These are phyloP conservation scores for Hemileccinum impolitum DNA, from an alignment of 768 basidiomycete genomes.

Conservation along the genomic window DNA sequence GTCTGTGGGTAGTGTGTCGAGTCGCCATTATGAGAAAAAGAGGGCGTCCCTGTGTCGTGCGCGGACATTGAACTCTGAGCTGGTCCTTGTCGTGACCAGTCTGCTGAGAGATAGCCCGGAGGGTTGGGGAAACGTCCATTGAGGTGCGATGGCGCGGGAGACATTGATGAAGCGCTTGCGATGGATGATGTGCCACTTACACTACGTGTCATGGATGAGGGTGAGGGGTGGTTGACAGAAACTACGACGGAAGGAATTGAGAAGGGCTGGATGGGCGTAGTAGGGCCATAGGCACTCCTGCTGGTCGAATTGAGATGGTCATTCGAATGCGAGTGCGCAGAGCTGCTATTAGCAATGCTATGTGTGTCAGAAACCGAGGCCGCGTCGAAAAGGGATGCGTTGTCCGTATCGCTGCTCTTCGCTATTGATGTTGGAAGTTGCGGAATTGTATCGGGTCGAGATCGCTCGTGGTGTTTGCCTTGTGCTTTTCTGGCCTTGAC, in stretches of 20 bases:
- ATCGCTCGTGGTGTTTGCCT: not conserved
- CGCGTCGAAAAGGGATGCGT: constrained; percentile 22
- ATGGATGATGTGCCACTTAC: constrained; percentile 22
- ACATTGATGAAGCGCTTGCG: constrained; percentile 19
- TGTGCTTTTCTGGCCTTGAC: constrained; percentile 31
- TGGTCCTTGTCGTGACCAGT: constrained; percentile 21
- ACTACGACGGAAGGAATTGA: constrained; percentile 28
- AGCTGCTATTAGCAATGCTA: constrained; percentile 27
- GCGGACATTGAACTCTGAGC: not conserved
- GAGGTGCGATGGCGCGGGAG: constrained; percentile 7
- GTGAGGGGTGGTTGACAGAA: constrained; percentile 20
- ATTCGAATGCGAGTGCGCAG: constrained; percentile 19
- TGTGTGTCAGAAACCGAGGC: constrained; percentile 27
- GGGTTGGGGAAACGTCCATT: constrained; percentile 5
- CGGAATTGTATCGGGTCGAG: not conserved
- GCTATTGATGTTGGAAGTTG: not conserved
- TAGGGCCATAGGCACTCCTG: not conserved
- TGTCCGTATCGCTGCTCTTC: constrained; percentile 25
- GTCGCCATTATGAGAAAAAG: not conserved
- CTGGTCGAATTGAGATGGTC: constrained; percentile 8
- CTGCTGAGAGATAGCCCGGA: constrained; percentile 25
- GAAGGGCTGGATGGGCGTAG: not conserved
- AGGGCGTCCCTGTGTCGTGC: not conserved
- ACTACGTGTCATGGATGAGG: constrained; percentile 12
- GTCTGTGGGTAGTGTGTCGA: not conserved